phyloP scores from a whole-genome alignment of 2,329 filamentous ascomycete species.

The Fusarium proliferatum region DNA sequence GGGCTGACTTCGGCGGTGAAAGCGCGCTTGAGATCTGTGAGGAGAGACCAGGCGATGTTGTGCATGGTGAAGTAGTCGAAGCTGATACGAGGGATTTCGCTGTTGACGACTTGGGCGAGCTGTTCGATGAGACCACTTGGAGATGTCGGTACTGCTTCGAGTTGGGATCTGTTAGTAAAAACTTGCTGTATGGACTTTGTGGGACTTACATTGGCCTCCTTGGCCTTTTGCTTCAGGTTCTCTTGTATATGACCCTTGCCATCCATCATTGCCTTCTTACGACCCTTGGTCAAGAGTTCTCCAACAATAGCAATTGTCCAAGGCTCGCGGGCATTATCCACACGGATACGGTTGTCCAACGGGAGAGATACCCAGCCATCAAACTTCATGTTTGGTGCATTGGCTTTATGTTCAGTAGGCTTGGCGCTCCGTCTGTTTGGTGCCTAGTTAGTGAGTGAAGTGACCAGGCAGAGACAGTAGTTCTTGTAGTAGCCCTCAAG shows the following conservation, averaged over 20 bases:
- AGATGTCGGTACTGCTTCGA: neutral
- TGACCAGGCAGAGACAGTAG: conserved; percentile 33
- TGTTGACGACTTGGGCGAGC: conserved; percentile 9
- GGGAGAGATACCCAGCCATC: conserved; percentile 13
- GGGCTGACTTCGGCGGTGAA: neutral
- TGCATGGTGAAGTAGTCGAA: conserved; percentile 33
- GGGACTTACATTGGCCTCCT: neutral
- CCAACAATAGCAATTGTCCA: conserved; percentile 8
- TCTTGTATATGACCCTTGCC: conserved; percentile 8
- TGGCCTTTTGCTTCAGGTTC: neutral
- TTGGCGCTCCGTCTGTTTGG: conserved; percentile 15
- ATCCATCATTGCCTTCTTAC: neutral
- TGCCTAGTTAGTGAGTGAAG: conserved; percentile 35
- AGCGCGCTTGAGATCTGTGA: conserved; percentile 1
- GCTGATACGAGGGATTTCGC: neutral
- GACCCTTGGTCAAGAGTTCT: conserved; percentile 6
- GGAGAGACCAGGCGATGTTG: conserved; percentile 4
- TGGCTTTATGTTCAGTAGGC: conserved; percentile 12
- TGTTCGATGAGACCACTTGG: conserved; percentile 8
- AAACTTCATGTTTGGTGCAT: conserved; percentile 29
- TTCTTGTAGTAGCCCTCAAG: conserved; percentile 40
- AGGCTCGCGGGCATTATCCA: neutral
- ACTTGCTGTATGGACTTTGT: accelerated
- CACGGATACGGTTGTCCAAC: neutral
- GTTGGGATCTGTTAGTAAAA: conserved; percentile 1